Evolutionary conservation across 768 basidiomycete genomes (phyloP).

Genomic region (Pleurotus tuoliensis): DNA sequence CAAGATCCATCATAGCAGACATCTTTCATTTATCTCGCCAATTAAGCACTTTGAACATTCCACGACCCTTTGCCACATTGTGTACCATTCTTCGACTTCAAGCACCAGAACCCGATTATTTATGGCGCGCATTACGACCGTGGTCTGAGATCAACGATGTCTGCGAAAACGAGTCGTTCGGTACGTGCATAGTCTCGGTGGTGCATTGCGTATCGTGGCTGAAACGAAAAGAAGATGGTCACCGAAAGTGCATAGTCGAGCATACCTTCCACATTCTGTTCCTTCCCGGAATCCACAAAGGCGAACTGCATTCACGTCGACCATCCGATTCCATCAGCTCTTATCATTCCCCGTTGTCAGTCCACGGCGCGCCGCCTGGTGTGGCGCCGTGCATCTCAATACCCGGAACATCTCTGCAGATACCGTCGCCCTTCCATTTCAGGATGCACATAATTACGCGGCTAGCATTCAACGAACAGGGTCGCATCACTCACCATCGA

Average conservation of each 20-base stretch:
- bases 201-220: background rate
- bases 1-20: conserved; percentile 67
- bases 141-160: conserved; percentile 78
- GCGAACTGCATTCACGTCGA: conserved; percentile 37
- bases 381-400: conserved; percentile 48
- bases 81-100: conserved; percentile 49
- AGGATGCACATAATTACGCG: conserved; percentile 68
- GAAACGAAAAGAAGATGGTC: conserved; percentile 49
- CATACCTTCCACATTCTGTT: conserved; percentile 77
- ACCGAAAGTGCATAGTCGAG: conserved; percentile 69
- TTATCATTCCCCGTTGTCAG: conserved; percentile 24
- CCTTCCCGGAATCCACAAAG: conserved; percentile 66
- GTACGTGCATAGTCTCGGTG: conserved; percentile 29
- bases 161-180: conserved; percentile 77
- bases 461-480: conserved; percentile 77
- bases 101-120: conserved; percentile 29
- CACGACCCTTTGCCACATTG: conserved; percentile 61
- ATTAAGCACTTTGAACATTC: conserved; percentile 59
- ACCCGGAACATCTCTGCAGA: conserved; percentile 51
- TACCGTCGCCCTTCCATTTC: conserved; percentile 73
- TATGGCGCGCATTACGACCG: conserved; percentile 60
- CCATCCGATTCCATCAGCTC: conserved; percentile 30
- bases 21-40: conserved; percentile 61
- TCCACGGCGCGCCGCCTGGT: conserved; percentile 23
- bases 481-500: conserved; percentile 74